A percentile compares a stretch with the other conserved stretches of the same genome.
Evolutionary conservation across 2,329 filamentous ascomycete genomes (phyloP).

Genomic region (Xylaria sp.): DNA sequence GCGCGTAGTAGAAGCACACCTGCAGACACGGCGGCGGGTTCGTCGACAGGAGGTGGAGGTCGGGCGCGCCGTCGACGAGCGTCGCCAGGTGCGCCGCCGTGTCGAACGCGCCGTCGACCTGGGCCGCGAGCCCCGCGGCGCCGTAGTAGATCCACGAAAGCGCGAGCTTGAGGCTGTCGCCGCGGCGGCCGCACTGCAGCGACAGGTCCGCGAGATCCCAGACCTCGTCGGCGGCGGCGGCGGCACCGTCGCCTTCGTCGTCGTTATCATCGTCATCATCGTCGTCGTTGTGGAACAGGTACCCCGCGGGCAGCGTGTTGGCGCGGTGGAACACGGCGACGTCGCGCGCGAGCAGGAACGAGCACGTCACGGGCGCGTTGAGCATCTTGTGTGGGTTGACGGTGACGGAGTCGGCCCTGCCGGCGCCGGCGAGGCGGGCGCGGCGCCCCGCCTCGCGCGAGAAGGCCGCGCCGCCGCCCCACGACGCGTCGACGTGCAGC

Average conservation of each 20-base stretch:
- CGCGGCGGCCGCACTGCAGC: constrained; percentile 86
- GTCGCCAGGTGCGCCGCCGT: constrained; percentile 70
- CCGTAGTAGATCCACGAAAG: constrained; percentile 92
- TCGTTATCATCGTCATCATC: constrained; percentile 42
- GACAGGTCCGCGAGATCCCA: constrained; percentile 94
- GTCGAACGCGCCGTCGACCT: constrained; percentile 73
- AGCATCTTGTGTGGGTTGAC: constrained; percentile 99
- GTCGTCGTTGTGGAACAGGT: constrained; percentile 70
- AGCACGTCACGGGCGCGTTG: constrained; percentile 86
- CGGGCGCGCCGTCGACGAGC: constrained; percentile 54
- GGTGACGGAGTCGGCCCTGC: constrained; percentile 79
- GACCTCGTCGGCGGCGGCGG: constrained; percentile 51
- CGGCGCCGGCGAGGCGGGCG: constrained; percentile 67
- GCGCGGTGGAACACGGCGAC: constrained; percentile 76
- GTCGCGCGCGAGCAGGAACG: constrained; percentile 81
- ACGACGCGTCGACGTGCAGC: constrained; percentile 91
- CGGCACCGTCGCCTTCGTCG: constrained; percentile 9
- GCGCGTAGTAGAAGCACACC: constrained; percentile 89
- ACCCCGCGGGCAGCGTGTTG: constrained; percentile 85
- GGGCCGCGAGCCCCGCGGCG: constrained; percentile 67
- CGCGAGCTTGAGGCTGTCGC: constrained; percentile 84
- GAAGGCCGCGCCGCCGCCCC: constrained; percentile 87
- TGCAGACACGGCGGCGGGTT: constrained; percentile 87
- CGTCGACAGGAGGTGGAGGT: constrained; percentile 73
- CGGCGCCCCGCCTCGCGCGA: constrained; percentile 61